phyloP scores from a whole-genome alignment of 2,329 filamentous ascomycete species.

The Fusarium anthophilum region DNA sequence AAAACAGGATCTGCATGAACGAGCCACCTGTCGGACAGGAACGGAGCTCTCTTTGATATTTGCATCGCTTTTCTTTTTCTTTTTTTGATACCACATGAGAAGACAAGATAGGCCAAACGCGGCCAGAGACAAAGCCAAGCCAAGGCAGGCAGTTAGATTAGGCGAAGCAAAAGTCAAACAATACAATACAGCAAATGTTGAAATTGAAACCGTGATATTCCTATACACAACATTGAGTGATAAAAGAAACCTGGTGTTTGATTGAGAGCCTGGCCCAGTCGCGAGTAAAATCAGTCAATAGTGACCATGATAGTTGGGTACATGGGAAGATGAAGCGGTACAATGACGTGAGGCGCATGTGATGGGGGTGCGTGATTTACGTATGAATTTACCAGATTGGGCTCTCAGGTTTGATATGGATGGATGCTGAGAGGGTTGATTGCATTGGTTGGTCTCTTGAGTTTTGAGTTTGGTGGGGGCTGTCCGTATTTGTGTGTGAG shows the following conservation, averaged over 20 bases:
- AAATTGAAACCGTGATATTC: constrained; percentile 10
- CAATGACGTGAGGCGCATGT: constrained; percentile 37
- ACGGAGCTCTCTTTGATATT: constrained; percentile 39
- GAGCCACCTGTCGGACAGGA: constrained; percentile 31
- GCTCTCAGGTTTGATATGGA: neutral
- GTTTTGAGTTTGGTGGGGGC: constrained; percentile 23
- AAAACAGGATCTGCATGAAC: constrained; percentile 40
- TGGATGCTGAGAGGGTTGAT: neutral
- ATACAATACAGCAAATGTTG: constrained; percentile 42
- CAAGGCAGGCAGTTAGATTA: constrained; percentile 21
- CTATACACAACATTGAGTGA: neutral
- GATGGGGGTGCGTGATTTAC: constrained; percentile 34
- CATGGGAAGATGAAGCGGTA: constrained; percentile 6
- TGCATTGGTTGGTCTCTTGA: neutral
- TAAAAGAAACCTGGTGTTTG: neutral
- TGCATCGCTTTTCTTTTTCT: constrained; percentile 22
- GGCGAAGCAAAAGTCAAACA: constrained; percentile 36
- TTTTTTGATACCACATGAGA: constrained; percentile 42
- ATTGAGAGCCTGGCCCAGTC: neutral
- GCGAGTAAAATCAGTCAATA: neutral
- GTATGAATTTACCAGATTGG: constrained; percentile 16
- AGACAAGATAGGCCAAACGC: constrained; percentile 23
- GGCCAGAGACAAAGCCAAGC: constrained; percentile 8
- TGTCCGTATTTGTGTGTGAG: constrained; percentile 7
- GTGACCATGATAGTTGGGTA: neutral